Conservation (phyloP, 306 rosid genomes). For the Medicago ruthenica region DNA sequence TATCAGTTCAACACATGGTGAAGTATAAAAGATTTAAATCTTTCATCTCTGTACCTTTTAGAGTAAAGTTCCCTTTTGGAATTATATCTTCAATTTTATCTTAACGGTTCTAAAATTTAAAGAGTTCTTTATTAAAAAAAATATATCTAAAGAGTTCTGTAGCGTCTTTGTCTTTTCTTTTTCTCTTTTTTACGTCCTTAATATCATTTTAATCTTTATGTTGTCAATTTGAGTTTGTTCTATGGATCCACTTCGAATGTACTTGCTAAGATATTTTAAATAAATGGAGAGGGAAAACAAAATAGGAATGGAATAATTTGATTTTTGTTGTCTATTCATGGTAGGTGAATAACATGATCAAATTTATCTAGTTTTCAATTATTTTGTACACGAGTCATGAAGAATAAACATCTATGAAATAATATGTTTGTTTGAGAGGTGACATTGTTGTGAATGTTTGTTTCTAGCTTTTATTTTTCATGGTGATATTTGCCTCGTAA, state of each 20-base stretch:
- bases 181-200: not conserved
- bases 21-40: slow-evolving; percentile 43
- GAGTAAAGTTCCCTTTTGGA: slow-evolving; percentile 45
- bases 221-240: slow-evolving; percentile 29
- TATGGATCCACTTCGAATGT: slow-evolving; percentile 26
- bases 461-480: too few species aligned
- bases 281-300: slow-evolving; percentile 6
- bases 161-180: slow-evolving; percentile 29
- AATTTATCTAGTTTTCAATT: not conserved
- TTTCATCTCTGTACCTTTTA: slow-evolving; percentile 46
- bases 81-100: slow-evolving; percentile 32
- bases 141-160: not conserved
- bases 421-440: too few species aligned
- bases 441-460: too few species aligned
- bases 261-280: slow-evolving; percentile 8
- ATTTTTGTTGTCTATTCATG: not conserved
- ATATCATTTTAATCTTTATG: slow-evolving; percentile 7
- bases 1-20: slow-evolving; percentile 43
- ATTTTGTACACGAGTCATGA: not conserved
- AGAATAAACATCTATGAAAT: not conserved
- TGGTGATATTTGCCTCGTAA: too few species aligned
- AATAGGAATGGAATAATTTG: not conserved
- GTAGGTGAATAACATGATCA: not conserved
- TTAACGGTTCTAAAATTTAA: slow-evolving; percentile 27
- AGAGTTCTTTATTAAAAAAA: too few species aligned